Base-by-base conservation (phyloP, 31 red algal genomes). In the Odonthalia washingtoniensis region DNA sequence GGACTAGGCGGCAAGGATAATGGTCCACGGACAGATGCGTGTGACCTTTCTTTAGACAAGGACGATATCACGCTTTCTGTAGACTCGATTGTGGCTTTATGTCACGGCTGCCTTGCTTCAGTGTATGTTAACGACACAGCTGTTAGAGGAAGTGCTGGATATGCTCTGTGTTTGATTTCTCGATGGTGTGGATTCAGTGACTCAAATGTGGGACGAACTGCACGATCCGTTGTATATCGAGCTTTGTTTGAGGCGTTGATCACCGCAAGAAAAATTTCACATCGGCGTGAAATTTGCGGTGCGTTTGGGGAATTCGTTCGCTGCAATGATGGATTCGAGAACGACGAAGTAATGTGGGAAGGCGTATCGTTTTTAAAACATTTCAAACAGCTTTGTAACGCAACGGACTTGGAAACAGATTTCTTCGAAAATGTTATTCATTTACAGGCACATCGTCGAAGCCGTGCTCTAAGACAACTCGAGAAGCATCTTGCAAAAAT, bases 361-460 rank as follows among this genome's bases (percentile, higher is more conserved):
- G n/a, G 40, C 42, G 36, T 33, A 14, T n/a, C n/a, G n/a, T n/a
- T n/a, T n/a, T 57, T 57, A 57, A 57, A 57, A 21, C 66, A 70
- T 70, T 27, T 37, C 6, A 34, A 12, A 32, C 31, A 9, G 14
- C 66, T 70, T 37, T 70, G 16, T 27, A 34, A 28, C 28, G 66
- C 9, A 37, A 70, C 66, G 14, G 88, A 95, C 46, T 24, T 79
- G 27, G 74, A 95, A 34, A 52, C 66, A 40, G 94, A 95, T 67
- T 70, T 95, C 62, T 92, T 89, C 72, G 94, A 95, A 32, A 95
- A 95, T 46, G 34, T 95, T 28, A 89, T 82, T 17, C 94, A 95
- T 73, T 46, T 95, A 33, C 94, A 95, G 60, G 87, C 88, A 1
- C 94, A 95, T 86, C 84, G 94, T 9, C 87, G 94, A 32, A 70